Evolutionary conservation across 495 filamentous ascomycete genomes (phyloP).

Genomic region (Parachaetomium inaequale): DNA sequence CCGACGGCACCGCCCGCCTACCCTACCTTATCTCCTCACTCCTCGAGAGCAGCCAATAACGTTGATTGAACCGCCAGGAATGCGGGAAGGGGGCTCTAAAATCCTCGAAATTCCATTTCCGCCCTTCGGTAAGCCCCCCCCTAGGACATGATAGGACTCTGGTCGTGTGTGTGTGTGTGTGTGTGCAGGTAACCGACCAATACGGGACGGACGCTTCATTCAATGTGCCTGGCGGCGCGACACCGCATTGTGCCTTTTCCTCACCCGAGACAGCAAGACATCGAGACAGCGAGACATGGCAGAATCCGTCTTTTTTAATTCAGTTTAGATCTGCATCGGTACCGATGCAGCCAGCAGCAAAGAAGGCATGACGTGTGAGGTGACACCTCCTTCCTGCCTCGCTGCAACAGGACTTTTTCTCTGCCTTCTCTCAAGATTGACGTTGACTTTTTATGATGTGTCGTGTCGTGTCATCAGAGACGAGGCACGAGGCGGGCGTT

Average conservation of each 20-base stretch:
- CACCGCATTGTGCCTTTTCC: constrained; percentile 1
- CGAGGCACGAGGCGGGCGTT: neutral
- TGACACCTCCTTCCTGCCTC: too few relatives aligned
- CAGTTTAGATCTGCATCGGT: neutral
- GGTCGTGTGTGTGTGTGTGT: too few relatives aligned
- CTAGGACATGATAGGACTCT: neutral
- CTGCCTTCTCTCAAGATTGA: too few relatives aligned
- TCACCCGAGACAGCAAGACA: neutral
- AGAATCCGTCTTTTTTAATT: neutral
- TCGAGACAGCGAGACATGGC: neutral
- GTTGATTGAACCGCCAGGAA: too few relatives aligned
- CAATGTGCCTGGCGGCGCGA: constrained; percentile 4
- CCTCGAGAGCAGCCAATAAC: too few relatives aligned
- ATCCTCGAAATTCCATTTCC: neutral
- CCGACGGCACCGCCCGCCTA: too few relatives aligned
- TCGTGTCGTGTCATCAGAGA: too few relatives aligned
- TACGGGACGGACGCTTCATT: neutral
- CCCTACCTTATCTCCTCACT: too few relatives aligned
- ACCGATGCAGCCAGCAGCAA: neutral
- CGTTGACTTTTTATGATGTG: neutral
- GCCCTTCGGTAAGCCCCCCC: neutral
- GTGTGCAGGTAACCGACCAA: neutral
- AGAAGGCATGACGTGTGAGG: neutral
- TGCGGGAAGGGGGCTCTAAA: too few relatives aligned
- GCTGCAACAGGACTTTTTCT: neutral